Conservation (phyloP, 495 filamentous ascomycete genomes). For the Ascobolus immersus region DNA sequence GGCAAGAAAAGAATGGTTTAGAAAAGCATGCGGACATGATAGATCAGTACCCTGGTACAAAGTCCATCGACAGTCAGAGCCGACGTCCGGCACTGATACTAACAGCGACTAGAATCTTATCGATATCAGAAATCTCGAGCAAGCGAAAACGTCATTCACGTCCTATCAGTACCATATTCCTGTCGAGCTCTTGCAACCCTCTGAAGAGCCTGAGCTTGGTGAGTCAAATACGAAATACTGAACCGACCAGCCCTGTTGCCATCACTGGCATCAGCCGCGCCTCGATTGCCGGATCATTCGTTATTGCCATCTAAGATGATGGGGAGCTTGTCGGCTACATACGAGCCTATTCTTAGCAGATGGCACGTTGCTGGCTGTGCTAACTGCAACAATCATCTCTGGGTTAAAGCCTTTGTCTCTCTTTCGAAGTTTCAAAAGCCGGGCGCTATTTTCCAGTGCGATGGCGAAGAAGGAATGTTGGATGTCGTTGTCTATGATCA, state of each 20-base stretch:
- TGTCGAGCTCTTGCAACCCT: neutral
- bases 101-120: constrained; percentile 4
- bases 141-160: constrained; percentile 2
- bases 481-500: too few relatives aligned
- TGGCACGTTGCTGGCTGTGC: constrained; percentile 11
- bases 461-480: too few relatives aligned
- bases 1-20: constrained; percentile 12
- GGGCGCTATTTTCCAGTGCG: too few relatives aligned
- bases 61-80: constrained; percentile 7
- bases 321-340: constrained; percentile 4
- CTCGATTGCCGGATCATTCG: constrained; percentile 8
- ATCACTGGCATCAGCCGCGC: constrained; percentile 7
- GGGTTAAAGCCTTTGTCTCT: constrained; percentile 2
- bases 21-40: neutral
- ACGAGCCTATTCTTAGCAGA: constrained; percentile 11
- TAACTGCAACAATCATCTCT: constrained; percentile 11
- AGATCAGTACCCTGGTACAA: constrained; percentile 1
- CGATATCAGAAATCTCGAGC: constrained; percentile 6
- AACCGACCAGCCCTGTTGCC: constrained; percentile 1
- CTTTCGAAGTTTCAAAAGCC: too few relatives aligned
- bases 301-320: constrained; percentile 5
- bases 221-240: neutral
- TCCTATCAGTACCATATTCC: neutral
- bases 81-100: neutral
- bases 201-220: neutral